phyloP scores from a whole-genome alignment of 23 red algal genomes.

The Gracilariopsis chorda region DNA sequence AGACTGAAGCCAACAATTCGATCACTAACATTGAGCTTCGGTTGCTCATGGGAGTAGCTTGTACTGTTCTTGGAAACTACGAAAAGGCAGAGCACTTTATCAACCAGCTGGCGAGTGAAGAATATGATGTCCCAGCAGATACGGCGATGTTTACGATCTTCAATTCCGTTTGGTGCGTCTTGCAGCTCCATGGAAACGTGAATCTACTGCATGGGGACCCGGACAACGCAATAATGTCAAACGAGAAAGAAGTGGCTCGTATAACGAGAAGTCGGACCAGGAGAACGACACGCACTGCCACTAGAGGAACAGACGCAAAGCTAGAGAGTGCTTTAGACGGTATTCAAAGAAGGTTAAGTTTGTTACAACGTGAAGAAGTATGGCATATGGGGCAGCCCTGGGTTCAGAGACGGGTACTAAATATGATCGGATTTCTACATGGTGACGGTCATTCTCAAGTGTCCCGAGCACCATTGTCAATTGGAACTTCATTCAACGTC shows the following conservation, averaged over 20 bases:
- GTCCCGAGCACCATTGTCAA: not conserved
- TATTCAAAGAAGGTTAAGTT: not conserved
- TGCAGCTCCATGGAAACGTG: not conserved
- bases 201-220: not conserved
- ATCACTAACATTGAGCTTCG: not conserved
- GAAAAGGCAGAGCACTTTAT: conserved; percentile 1
- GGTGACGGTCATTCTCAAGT: not conserved
- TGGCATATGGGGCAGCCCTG: not conserved
- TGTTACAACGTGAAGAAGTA: not conserved
- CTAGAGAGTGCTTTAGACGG: not conserved
- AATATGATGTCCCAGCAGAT: not conserved
- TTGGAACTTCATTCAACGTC: conserved; percentile 6
- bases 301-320: not conserved
- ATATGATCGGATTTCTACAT: not conserved
- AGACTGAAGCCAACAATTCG: not conserved
- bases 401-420: not conserved
- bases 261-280: not conserved
- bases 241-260: not conserved
- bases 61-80: not conserved
- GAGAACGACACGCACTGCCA: not conserved
- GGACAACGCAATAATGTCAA: not conserved
- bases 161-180: not conserved
- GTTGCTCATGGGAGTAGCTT: not conserved
- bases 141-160: not conserved
- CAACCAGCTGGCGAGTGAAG: not conserved